phyloP scores from a whole-genome alignment of 2,329 filamentous ascomycete genomes.

The Penicillium polonicum region DNA sequence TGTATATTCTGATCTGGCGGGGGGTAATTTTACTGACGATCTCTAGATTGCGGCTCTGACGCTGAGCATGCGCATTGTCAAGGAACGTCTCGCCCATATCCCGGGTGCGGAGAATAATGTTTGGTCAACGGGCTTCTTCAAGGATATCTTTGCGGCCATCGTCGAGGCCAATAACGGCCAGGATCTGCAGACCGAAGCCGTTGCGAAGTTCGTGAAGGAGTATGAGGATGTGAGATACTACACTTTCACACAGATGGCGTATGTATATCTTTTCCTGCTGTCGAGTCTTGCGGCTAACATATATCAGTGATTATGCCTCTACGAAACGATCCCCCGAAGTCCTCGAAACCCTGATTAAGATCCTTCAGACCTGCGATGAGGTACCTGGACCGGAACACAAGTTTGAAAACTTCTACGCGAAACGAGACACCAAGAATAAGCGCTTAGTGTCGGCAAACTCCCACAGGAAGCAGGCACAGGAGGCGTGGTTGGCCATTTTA shows the following conservation, averaged over 20 bases:
- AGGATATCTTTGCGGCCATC: conserved; percentile 62
- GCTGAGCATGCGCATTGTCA: conserved; percentile 78
- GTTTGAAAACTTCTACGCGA: conserved; percentile 39
- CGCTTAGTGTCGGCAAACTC: conserved; percentile 66
- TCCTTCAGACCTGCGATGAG: conserved; percentile 58
- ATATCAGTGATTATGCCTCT: conserved; percentile 38
- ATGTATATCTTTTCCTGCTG: conserved; percentile 37
- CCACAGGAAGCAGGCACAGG: conserved; percentile 78
- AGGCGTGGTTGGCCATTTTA: conserved; percentile 81
- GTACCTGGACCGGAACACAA: conserved; percentile 54
- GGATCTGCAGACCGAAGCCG: conserved; percentile 67
- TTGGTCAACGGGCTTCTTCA: conserved; percentile 73
- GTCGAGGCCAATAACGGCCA: conserved; percentile 58
- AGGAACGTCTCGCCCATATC: conserved; percentile 69
- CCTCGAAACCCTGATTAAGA: conserved; percentile 40
- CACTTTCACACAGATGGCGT: conserved; percentile 73
- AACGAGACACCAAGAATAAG: conserved; percentile 63
- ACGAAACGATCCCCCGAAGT: conserved; percentile 27
- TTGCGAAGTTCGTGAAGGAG: conserved; percentile 73
- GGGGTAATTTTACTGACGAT: conserved; percentile 13
- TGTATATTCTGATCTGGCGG: conserved; percentile 9
- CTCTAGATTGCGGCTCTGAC: conserved; percentile 67
- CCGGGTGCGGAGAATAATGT: conserved; percentile 62
- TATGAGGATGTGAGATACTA: conserved; percentile 84
- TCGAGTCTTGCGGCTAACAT: conserved; percentile 5